A percentile compares a stretch with the other conserved stretches of the same genome.
phyloP scores from a whole-genome alignment of 352 stramenopile species.

The Phytophthora sp. region DNA sequence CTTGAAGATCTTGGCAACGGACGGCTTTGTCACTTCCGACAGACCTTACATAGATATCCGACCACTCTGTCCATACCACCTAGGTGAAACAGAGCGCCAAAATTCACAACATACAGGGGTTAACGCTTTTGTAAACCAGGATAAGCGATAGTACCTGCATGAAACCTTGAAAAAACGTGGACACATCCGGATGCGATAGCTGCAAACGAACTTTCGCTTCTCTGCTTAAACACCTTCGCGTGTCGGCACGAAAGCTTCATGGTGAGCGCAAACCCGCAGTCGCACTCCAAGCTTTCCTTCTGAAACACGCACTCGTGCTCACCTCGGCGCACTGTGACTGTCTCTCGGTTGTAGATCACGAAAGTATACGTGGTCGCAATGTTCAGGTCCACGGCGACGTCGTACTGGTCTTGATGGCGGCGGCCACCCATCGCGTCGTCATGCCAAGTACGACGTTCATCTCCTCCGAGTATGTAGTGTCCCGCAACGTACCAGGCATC shows the following conservation, averaged over 20 bases:
- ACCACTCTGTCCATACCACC: too few relatives aligned
- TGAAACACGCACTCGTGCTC: slow-evolving; percentile 4
- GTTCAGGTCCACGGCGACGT: neutral
- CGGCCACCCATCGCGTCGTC: slow-evolving; percentile 4
- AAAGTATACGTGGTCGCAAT: neutral
- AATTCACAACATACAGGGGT: too few relatives aligned
- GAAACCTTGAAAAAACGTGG: too few relatives aligned
- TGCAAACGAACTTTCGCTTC: slow-evolving; percentile 10
- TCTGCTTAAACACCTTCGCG: slow-evolving; percentile 9
- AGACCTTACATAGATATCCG: too few relatives aligned
- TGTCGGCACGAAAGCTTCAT: slow-evolving; percentile 16
- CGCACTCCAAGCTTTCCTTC: slow-evolving; percentile 11
- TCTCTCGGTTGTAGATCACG: neutral
- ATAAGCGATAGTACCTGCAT: too few relatives aligned
- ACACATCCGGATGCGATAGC: neutral
- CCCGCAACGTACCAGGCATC: too few relatives aligned
- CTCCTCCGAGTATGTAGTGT: neutral
- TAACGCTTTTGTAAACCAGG: too few relatives aligned
- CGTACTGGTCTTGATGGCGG: slow-evolving; percentile 4
- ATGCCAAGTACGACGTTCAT: slow-evolving; percentile 1
- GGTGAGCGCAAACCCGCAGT: slow-evolving; percentile 1
- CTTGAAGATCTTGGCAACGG: too few relatives aligned
- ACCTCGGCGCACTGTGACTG: neutral
- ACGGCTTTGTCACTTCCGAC: too few relatives aligned
- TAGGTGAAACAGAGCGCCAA: too few relatives aligned